These are phyloP conservation scores for Penicillium brasilianum DNA, from an alignment of 2,329 filamentous ascomycete species.

Conservation along the genomic window DNA sequence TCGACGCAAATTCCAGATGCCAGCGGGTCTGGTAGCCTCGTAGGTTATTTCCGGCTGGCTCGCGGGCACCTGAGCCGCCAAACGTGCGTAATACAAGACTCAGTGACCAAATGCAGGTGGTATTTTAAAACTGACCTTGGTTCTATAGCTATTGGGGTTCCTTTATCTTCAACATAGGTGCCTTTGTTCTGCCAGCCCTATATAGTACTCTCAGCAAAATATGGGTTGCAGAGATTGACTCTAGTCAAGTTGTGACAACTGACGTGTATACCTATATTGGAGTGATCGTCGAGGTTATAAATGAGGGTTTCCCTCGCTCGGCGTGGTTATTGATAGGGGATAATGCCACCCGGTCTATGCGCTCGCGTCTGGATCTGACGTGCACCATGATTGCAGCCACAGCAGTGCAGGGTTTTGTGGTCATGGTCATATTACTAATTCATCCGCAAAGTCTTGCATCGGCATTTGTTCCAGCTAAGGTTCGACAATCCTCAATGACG, in stretches of 20 bases:
- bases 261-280: constrained; percentile 73
- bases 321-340: constrained; percentile 73
- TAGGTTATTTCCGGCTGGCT: not conserved
- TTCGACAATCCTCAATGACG: constrained; percentile 61
- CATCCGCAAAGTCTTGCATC: constrained; percentile 62
- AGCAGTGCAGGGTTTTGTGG: constrained; percentile 59
- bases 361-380: constrained; percentile 62
- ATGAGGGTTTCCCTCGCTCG: constrained; percentile 72
- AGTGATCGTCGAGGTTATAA: constrained; percentile 69
- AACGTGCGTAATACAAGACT: constrained; percentile 1
- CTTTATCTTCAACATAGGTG: constrained; percentile 61
- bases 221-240: constrained; percentile 72
- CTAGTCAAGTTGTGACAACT: constrained; percentile 65
- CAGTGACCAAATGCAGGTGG: constrained; percentile 2
- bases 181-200: constrained; percentile 69
- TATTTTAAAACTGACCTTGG: not conserved
- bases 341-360: constrained; percentile 57
- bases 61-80: not conserved
- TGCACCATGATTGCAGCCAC: constrained; percentile 65
- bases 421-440: constrained; percentile 64
- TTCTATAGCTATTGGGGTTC: constrained; percentile 9
- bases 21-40: constrained; percentile 2
- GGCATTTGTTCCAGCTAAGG: constrained; percentile 66
- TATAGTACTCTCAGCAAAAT: constrained; percentile 69
- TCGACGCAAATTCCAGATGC: constrained; percentile 1